A percentile compares a stretch with the other conserved stretches of the same genome.
Conservation (phyloP, 1,284 basidiomycete genomes). For the Tilletia setariae region DNA sequence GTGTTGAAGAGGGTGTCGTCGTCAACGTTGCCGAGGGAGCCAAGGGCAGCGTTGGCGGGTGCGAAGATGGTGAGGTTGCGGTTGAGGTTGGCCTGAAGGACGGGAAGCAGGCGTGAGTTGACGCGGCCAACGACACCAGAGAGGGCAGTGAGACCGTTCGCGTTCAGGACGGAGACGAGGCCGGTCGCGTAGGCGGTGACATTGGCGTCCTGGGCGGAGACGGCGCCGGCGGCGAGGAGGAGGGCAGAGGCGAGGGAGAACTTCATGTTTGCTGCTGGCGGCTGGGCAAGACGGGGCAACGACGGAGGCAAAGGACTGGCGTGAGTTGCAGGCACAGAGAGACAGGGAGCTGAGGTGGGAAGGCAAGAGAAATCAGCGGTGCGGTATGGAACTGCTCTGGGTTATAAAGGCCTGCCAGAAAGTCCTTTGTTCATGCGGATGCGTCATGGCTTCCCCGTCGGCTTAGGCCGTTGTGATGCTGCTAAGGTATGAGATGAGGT, state of each 20-base stretch:
- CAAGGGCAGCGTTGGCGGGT: conserved; percentile 55
- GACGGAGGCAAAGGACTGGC: background rate
- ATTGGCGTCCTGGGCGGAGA: conserved; percentile 30
- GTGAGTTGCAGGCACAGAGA: no score
- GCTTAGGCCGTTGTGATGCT: no score
- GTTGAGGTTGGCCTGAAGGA: conserved; percentile 12
- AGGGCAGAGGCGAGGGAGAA: conserved; percentile 29
- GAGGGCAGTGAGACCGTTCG: conserved; percentile 33
- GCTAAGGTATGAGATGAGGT: no score
- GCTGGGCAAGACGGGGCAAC: background rate
- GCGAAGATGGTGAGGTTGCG: conserved; percentile 55
- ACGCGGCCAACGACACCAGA: conserved; percentile 20
- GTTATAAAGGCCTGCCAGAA: no score
- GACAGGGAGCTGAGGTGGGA: no score
- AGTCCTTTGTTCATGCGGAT: no score
- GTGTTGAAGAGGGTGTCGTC: conserved; percentile 58
- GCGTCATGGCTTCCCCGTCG: no score
- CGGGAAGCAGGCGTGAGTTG: background rate
- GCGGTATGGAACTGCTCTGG: no score
- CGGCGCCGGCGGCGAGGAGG: conserved; percentile 29
- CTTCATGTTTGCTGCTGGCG: conserved; percentile 28
- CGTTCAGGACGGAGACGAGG: conserved; percentile 30
- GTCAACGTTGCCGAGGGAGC: conserved; percentile 54
- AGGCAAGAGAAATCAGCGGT: no score
- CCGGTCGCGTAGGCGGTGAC: conserved; percentile 33